These are phyloP conservation scores for Bonia amplexicaulis DNA, from an alignment of 176 grass and related monocot species.

Conservation along the genomic window DNA sequence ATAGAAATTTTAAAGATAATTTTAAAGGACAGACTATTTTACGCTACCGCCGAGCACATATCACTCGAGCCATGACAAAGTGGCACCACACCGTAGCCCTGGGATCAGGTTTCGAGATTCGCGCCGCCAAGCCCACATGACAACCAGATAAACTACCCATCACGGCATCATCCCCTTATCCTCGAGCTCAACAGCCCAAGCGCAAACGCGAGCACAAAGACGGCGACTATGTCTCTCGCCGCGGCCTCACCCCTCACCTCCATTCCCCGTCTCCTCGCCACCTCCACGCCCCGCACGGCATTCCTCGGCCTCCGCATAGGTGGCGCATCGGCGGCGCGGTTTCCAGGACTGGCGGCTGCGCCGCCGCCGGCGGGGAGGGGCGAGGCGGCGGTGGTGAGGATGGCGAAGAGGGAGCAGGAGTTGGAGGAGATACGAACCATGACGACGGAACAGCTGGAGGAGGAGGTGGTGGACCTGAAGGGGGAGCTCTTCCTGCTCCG, in stretches of 20 bases:
- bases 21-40: too few species aligned
- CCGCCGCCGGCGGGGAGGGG: conserved; percentile 2
- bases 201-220: conserved; percentile 24
- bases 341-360: conserved; percentile 17
- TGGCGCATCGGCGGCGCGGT: neutral
- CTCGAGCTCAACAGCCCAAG: neutral
- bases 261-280: conserved; percentile 19
- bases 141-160: conserved; percentile 22
- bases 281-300: neutral
- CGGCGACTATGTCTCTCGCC: conserved; percentile 42
- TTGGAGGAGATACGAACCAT: conserved; percentile 76
- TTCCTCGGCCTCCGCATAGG: conserved; percentile 17
- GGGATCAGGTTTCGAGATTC: neutral
- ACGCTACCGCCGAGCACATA: too few species aligned
- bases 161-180: conserved; percentile 18
- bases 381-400: conserved; percentile 36
- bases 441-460: conserved; percentile 66
- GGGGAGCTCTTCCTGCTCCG: conserved; percentile 97
- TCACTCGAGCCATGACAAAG: too few species aligned
- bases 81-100: neutral
- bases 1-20: too few species aligned
- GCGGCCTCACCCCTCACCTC: conserved; percentile 43
- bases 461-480: conserved; percentile 92
- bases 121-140: neutral
- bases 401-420: conserved; percentile 87